Conservation (phyloP, 2,329 filamentous ascomycete species). For the Sclerotinia glacialis region DNA sequence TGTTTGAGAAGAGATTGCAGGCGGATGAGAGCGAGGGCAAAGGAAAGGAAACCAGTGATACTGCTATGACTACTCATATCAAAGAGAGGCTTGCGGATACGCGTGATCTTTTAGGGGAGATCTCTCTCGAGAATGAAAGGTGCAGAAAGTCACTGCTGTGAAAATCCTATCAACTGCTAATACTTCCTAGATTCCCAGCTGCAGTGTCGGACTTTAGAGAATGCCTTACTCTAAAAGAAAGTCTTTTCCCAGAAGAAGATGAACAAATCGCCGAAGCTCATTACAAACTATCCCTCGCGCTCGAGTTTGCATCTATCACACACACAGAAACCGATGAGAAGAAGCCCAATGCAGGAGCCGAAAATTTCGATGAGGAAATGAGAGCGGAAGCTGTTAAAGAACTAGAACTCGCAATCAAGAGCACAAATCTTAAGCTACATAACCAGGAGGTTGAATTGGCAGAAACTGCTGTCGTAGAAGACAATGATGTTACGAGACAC, state of each 20-base stretch:
- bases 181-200: conserved; percentile 61
- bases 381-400: conserved; percentile 69
- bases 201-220: conserved; percentile 82
- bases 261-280: conserved; percentile 90
- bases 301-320: conserved; percentile 87
- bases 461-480: conserved; percentile 61
- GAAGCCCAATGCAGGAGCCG: conserved; percentile 43
- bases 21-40: conserved; percentile 46
- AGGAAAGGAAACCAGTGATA: conserved; percentile 45
- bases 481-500: conserved; percentile 60
- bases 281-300: conserved; percentile 90
- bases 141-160: conserved; percentile 38
- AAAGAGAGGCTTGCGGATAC: conserved; percentile 80
- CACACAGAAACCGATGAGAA: conserved; percentile 52
- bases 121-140: conserved; percentile 93
- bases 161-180: conserved; percentile 26
- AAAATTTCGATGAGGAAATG: conserved; percentile 61
- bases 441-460: conserved; percentile 66
- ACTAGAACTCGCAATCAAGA: conserved; percentile 71
- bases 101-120: conserved; percentile 90
- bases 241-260: conserved; percentile 75
- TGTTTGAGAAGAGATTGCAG: conserved; percentile 56
- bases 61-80: conserved; percentile 53
- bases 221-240: conserved; percentile 73
- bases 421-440: conserved; percentile 67